phyloP scores from a whole-genome alignment of 148 eudicot species.

The Rhododendron ovatum region DNA sequence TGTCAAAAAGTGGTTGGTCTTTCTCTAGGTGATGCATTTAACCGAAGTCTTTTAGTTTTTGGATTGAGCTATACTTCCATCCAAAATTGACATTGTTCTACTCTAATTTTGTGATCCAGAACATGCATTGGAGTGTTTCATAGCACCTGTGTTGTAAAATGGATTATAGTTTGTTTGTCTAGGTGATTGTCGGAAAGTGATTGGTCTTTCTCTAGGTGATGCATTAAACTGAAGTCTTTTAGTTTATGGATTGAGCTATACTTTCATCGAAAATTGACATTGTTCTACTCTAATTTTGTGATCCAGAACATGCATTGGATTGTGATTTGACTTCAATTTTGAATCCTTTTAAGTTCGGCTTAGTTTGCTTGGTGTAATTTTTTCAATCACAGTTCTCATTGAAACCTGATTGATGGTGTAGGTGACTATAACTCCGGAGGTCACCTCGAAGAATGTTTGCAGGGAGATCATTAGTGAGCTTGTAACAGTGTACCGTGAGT shows the following conservation, averaged over 20 bases:
- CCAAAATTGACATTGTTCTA: background rate
- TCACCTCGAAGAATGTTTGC: slow-evolving; percentile 41
- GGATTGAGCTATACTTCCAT: background rate
- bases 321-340: background rate
- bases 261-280: background rate
- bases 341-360: background rate
- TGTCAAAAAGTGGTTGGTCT: background rate
- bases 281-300: background rate
- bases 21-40: background rate
- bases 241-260: background rate
- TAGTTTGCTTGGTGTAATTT: background rate
- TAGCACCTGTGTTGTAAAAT: background rate
- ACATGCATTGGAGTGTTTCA: background rate
- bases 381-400: background rate
- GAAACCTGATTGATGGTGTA: slow-evolving; percentile 5
- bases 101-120: background rate
- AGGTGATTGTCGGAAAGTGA: background rate
- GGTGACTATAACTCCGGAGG: slow-evolving; percentile 67
- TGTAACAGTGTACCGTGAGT: slow-evolving; percentile 13
- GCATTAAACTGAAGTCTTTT: background rate
- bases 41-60: background rate
- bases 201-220: background rate
- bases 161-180: background rate
- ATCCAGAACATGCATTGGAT: background rate
- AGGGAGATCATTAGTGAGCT: slow-evolving; percentile 38